Evolutionary conservation across 2,329 filamentous ascomycete species (phyloP).

Genomic region (Aspergillus melleus): DNA sequence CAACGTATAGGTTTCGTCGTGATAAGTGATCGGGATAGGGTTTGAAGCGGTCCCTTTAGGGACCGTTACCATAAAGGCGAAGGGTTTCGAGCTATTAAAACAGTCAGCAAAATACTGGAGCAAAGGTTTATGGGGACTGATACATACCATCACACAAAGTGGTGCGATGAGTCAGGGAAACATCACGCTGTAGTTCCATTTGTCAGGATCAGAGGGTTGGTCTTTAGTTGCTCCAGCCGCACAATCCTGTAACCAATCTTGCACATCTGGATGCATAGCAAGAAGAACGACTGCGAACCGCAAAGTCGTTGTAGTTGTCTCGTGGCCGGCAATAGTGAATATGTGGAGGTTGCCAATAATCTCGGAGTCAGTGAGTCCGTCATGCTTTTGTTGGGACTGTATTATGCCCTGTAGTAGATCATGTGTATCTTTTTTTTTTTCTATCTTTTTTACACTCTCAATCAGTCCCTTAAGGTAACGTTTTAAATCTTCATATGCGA

Average conservation of each 20-base stretch:
- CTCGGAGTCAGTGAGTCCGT: constrained; percentile 32
- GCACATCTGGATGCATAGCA: constrained; percentile 46
- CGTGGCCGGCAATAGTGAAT: constrained; percentile 54
- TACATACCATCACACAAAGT: constrained; percentile 24
- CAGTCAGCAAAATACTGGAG: not conserved
- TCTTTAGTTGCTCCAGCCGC: constrained; percentile 27
- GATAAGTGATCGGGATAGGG: constrained; percentile 12
- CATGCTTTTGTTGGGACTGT: constrained; percentile 4
- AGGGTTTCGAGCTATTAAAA: constrained; percentile 39
- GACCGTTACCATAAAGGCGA: constrained; percentile 39
- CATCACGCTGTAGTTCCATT: constrained; percentile 37
- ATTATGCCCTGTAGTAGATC: constrained; percentile 20
- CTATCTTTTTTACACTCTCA: constrained; percentile 26
- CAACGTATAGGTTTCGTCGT: constrained; percentile 14
- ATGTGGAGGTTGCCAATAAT: constrained; percentile 53
- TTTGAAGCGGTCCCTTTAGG: constrained; percentile 29
- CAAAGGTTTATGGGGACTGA: too few species aligned
- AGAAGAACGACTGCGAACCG: constrained; percentile 47
- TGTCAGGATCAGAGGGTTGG: constrained; percentile 15
- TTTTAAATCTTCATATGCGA: constrained; percentile 25
- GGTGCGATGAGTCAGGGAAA: constrained; percentile 41
- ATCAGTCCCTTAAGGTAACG: constrained; percentile 19
- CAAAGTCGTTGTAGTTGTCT: constrained; percentile 51
- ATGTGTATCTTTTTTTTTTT: constrained; percentile 1
- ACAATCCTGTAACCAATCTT: constrained; percentile 49